Conservation (phyloP, 2,329 filamentous ascomycete species). For the Aspergillus pseudoviridinutans region DNA sequence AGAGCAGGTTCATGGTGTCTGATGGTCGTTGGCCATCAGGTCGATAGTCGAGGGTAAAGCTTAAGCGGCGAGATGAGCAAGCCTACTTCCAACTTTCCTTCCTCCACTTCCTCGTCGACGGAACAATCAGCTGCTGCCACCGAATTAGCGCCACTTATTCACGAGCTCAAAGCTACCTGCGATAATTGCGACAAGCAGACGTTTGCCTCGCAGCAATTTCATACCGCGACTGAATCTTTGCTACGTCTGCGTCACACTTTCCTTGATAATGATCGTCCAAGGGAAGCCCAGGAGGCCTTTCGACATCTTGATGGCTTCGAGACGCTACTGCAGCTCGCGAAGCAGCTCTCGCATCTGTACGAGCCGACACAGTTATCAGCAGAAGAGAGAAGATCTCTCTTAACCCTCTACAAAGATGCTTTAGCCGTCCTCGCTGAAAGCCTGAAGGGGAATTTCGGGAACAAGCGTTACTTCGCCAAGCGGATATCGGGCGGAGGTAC, state of each 20-base stretch:
- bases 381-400: conserved; percentile 61
- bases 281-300: conserved; percentile 71
- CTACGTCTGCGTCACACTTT: conserved; percentile 64
- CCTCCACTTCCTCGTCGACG: conserved; percentile 29
- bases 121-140: conserved; percentile 34
- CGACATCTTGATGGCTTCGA: conserved; percentile 77
- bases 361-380: conserved; percentile 57
- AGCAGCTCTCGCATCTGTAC: conserved; percentile 71
- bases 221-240: conserved; percentile 53
- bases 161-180: conserved; percentile 33
- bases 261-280: conserved; percentile 49
- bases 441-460: conserved; percentile 76
- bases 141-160: conserved; percentile 36
- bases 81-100: conserved; percentile 24
- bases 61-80: conserved; percentile 30
- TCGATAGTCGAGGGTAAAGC: conserved; percentile 30
- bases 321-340: conserved; percentile 64
- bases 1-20: conserved; percentile 31
- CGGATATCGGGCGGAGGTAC: conserved; percentile 74
- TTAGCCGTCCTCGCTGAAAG: conserved; percentile 66
- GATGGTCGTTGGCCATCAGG: conserved; percentile 29
- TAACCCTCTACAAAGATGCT: conserved; percentile 59
- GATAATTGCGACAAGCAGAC: conserved; percentile 26
- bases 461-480: conserved; percentile 79
- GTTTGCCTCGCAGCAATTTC: conserved; percentile 29